These are phyloP conservation scores for Venturia oleaginea DNA, from an alignment of 2,329 filamentous ascomycete genomes.

Conservation along the genomic window DNA sequence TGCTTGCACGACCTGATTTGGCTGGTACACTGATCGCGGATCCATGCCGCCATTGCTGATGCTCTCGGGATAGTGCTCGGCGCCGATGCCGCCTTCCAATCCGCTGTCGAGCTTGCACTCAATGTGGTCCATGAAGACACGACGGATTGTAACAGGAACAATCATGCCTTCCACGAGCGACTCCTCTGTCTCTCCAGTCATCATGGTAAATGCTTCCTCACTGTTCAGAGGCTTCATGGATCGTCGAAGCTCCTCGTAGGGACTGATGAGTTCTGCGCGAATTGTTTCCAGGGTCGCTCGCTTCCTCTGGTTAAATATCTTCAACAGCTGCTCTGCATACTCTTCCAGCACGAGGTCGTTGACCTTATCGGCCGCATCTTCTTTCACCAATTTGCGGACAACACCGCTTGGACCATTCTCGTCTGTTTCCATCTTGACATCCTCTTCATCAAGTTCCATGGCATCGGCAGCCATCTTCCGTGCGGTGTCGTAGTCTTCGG, in stretches of 20 bases:
- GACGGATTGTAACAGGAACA: constrained; percentile 76
- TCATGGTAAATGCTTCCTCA: constrained; percentile 88
- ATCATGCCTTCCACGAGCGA: constrained; percentile 86
- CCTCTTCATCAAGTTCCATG: constrained; percentile 91
- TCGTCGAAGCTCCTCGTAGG: constrained; percentile 88
- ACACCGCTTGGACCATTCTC: constrained; percentile 85
- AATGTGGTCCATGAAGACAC: constrained; percentile 85
- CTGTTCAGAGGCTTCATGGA: constrained; percentile 61
- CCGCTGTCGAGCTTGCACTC: constrained; percentile 92
- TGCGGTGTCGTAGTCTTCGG: constrained; percentile 95
- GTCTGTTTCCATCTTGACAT: constrained; percentile 88
- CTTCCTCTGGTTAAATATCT: constrained; percentile 88
- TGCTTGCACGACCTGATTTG: constrained; percentile 8
- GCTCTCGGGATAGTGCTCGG: constrained; percentile 68
- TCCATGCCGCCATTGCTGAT: constrained; percentile 46
- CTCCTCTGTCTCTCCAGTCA: constrained; percentile 84
- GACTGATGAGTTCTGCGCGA: constrained; percentile 80
- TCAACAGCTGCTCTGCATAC: constrained; percentile 90
- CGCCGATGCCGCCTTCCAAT: constrained; percentile 78
- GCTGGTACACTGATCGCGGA: neutral
- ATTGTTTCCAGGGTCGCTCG: constrained; percentile 94
- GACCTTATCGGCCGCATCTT: constrained; percentile 87
- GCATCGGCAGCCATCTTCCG: constrained; percentile 98
- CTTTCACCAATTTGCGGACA: constrained; percentile 87
- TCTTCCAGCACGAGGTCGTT: constrained; percentile 95